Evolutionary conservation across 73 alveolate species (phyloP), one percentile per base, ranked within the genome.

Genomic region (Paramecium bursaria): DNA sequence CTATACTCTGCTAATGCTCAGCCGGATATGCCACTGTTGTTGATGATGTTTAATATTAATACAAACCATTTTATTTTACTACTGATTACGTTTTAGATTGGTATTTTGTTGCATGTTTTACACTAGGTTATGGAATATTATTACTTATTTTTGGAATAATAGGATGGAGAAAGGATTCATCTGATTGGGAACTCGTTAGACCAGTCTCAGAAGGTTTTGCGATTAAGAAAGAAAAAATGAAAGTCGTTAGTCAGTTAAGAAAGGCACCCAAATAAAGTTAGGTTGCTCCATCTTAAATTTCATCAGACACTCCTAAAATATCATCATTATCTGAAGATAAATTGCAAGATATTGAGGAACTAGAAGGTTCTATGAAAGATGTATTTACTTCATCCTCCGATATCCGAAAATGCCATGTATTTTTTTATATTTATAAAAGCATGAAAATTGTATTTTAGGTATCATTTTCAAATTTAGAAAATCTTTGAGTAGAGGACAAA

Each of bases 11-110:
- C 6, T 2, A 33, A 2, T 51, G 74, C 6, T 17, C 23, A 13
- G 74, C 74, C 23, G 74, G 74, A 17, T 51, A 51, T 21, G 74
- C 27, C 23, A 51, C 74, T 2, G 23, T 51, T 11, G 74, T 51
- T 51, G 74, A 51, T 22, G 74, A 51, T 22, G 23, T 26, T 22
- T 11, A 2, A 7, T 51, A 51, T 51, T 51, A 51, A 11, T 51
- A 21, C n/a, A 51, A 51, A 21, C 74, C 74, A 3, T 51, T 51
- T 3, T 51, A 51, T 19, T 51, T 51, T 9, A 44, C 23, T 51
- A n/a, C 27, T 3, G n/a, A 51, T 10, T 51, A 25, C 27, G 74
- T 51, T 3, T 51, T 51, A 51, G 74, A 51, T 51, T 11, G 74
- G 27, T 2, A 25, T 26, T 51, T 11, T 11, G n/a, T 51, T 2